phyloP scores from a whole-genome alignment of 163 green algal genomes.

The Picocystis sp. region DNA sequence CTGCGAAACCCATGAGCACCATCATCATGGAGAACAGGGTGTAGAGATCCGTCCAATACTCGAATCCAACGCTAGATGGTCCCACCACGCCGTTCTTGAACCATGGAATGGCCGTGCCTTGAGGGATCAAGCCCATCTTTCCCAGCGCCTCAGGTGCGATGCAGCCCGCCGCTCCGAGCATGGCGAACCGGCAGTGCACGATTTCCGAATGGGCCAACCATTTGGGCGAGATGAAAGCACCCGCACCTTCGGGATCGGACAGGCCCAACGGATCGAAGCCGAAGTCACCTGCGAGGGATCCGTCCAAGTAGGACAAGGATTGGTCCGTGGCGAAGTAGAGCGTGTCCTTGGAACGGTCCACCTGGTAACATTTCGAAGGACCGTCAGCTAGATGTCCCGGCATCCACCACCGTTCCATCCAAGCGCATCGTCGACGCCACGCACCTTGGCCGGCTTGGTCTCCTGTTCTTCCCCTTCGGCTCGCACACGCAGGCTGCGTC shows the following conservation, averaged over 20 bases:
- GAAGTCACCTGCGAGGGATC: slow-evolving; percentile 57
- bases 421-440: no score
- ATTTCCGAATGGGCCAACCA: slow-evolving; percentile 77
- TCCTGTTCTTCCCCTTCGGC: no score
- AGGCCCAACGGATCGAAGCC: slow-evolving; percentile 94
- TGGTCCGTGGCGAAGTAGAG: slow-evolving; percentile 41
- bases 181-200: slow-evolving; percentile 55
- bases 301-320: slow-evolving; percentile 67
- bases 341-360: slow-evolving; percentile 29
- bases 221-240: slow-evolving; percentile 76
- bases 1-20: slow-evolving; percentile 85
- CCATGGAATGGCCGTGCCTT: slow-evolving; percentile 54
- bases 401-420: no score
- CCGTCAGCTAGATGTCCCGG: no score
- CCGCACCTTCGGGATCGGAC: slow-evolving; percentile 68
- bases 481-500: no score
- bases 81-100: slow-evolving; percentile 79
- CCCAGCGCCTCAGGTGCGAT: slow-evolving; percentile 82
- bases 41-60: slow-evolving; percentile 82
- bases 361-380: neutral
- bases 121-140: slow-evolving; percentile 48
- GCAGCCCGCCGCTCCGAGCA: slow-evolving; percentile 57
- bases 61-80: slow-evolving; percentile 20
- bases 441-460: no score
- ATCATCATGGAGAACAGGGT: slow-evolving; percentile 89